Evolutionary conservation across 371 early-diverging fungal species (phyloP), one percentile per base, ranked within the genome.

Genomic region (Syncephalastrum contaminatum): DNA sequence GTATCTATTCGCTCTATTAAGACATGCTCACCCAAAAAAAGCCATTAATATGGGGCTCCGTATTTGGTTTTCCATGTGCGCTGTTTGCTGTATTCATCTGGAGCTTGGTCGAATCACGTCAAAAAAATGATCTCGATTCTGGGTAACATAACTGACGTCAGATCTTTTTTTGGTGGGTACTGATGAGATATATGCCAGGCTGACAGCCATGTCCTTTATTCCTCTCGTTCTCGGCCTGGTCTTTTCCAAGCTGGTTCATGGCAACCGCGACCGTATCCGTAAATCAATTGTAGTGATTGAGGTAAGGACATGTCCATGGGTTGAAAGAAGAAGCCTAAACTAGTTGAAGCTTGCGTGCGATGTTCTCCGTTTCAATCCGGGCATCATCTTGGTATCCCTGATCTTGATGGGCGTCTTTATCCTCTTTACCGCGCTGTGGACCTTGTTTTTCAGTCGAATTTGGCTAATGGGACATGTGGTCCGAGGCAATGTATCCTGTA

Each of bases 321-420:
- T 25, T n/a, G 30, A 20, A 14, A 21, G 2, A 12, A 6, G 1
- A 36, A 47, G 15, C 7, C 27, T 13, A 36, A 45, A 4, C 43
- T 21, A 8, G n/a, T 3, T 43, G 7, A 67, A 89, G 87, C 74
- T 92, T 43, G 85, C 92, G 21, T 88, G 86, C 61, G 88, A 88
- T 54, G 82, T 90, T 14, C 59, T 92, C 20, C 74, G 82, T 63
- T 81, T 73, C 53, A 92, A 90, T 63, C 89, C 90, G 2, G 77
- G 80, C 42, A 77, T 89, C 57, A 70, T 90, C 47, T 59, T 80
- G 19, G 75, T 88, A 8, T 86, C 88, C 0, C 54, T 86, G 14
- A 58, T 65, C 10, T 51, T 90, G 42, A 70, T 88, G 66, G 56
- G 60, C 15, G 66, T 64, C 4, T 86, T 88, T 60, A 65, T 85